Percentiles rank a stretch among this genome's conserved stretches.
These are phyloP conservation scores for Paulownia fortunei DNA, from an alignment of 257 asterid genomes.

Conservation along the genomic window DNA sequence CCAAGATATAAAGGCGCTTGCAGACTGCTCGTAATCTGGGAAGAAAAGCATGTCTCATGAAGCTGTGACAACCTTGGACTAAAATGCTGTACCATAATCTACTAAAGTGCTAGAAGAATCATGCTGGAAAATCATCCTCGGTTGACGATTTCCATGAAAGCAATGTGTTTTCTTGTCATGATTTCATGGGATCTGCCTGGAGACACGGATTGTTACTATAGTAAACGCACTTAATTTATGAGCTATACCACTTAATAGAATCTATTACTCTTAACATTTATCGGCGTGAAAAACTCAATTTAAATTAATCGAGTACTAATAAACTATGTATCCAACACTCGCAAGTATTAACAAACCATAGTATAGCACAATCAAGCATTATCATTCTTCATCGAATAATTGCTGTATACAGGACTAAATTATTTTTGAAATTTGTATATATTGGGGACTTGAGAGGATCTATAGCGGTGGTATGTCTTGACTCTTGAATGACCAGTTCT, in stretches of 20 bases:
- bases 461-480: not conserved
- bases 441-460: not conserved
- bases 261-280: not conserved
- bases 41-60: conserved; percentile 22
- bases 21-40: not conserved
- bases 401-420: not conserved
- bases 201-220: not conserved
- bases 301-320: not conserved
- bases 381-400: not conserved
- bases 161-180: not conserved
- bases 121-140: conserved; percentile 18
- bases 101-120: not conserved
- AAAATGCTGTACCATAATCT: conserved; percentile 5
- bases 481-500: not conserved
- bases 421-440: not conserved
- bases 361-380: too few species aligned
- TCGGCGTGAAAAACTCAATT: not conserved
- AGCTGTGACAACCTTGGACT: conserved; percentile 39
- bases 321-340: too few species aligned
- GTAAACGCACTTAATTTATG: not conserved
- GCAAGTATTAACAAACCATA: too few species aligned
- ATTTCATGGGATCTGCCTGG: not conserved
- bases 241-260: not conserved
- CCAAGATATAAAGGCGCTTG: not conserved
- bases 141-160: not conserved